Evolutionary conservation across 108 stramenopile species (phyloP).

Genomic region (Stephanodiscus triporus): DNA sequence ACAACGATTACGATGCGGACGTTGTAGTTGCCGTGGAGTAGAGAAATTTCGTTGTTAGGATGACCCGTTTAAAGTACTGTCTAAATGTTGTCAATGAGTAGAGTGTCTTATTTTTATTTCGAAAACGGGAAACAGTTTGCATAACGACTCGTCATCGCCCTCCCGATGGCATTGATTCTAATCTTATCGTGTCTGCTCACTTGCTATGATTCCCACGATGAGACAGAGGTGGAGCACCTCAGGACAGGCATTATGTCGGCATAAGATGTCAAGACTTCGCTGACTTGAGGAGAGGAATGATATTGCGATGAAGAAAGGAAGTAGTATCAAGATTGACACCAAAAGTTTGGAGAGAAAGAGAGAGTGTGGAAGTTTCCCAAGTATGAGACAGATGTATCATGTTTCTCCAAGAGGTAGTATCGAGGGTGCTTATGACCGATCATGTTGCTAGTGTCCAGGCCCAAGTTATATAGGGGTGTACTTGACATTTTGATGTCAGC

Average conservation of each 20-base stretch:
- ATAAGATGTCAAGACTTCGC: slow-evolving; percentile 38
- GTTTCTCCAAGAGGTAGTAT: slow-evolving; percentile 30
- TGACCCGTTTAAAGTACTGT: too few species aligned
- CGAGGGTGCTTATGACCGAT: neutral
- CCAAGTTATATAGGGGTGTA: too few species aligned
- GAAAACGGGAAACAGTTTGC: too few species aligned
- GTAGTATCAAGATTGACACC: slow-evolving; percentile 8
- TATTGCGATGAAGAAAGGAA: slow-evolving; percentile 7
- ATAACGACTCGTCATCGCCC: slow-evolving; percentile 17
- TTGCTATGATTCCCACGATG: slow-evolving; percentile 51
- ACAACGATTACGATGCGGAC: neutral
- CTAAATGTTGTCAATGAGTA: too few species aligned
- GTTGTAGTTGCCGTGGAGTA: slow-evolving; percentile 16
- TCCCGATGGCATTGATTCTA: slow-evolving; percentile 33
- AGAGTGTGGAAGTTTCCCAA: neutral
- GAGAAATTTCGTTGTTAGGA: too few species aligned
- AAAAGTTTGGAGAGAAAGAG: slow-evolving; percentile 3
- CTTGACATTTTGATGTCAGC: too few species aligned
- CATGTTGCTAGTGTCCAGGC: too few species aligned
- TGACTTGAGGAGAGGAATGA: slow-evolving; percentile 18
- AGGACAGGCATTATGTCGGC: slow-evolving; percentile 40
- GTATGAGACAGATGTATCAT: slow-evolving; percentile 10
- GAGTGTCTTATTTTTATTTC: too few species aligned
- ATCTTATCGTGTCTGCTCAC: slow-evolving; percentile 48
- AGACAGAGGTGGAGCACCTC: slow-evolving; percentile 48